These are phyloP conservation scores for Elaphomyces granulatus DNA, from an alignment of 495 filamentous ascomycete species.

Conservation along the genomic window DNA sequence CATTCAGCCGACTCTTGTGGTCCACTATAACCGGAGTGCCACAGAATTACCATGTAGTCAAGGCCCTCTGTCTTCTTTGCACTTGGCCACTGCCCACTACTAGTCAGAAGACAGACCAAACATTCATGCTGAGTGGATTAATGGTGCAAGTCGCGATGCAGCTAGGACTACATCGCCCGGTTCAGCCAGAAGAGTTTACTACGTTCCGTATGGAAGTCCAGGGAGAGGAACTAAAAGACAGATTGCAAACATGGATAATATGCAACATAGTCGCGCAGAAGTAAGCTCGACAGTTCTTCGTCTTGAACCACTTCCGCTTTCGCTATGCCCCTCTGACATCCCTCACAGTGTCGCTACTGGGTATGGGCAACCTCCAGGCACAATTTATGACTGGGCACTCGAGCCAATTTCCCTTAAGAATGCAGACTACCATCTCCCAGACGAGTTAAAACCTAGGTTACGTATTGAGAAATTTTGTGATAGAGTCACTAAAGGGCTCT, in stretches of 20 bases:
- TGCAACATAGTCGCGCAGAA: slow-evolving; percentile 85
- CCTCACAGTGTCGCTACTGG: slow-evolving; percentile 60
- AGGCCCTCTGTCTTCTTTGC: slow-evolving; percentile 79
- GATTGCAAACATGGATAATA: slow-evolving; percentile 79
- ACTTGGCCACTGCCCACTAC: slow-evolving; percentile 85
- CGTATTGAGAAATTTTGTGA: slow-evolving; percentile 77
- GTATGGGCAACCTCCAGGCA: slow-evolving; percentile 76
- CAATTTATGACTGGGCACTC: slow-evolving; percentile 76
- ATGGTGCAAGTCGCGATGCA: slow-evolving; percentile 95
- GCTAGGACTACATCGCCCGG: slow-evolving; percentile 76
- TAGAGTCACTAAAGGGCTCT: slow-evolving; percentile 72
- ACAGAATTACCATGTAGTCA: slow-evolving; percentile 75
- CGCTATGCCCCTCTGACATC: background rate
- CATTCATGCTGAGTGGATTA: slow-evolving; percentile 75
- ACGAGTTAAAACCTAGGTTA: slow-evolving; percentile 54
- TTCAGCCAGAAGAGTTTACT: slow-evolving; percentile 83
- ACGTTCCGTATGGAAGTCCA: slow-evolving; percentile 66
- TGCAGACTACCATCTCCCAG: slow-evolving; percentile 49
- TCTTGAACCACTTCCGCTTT: background rate
- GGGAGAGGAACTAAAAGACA: slow-evolving; percentile 72
- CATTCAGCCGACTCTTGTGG: slow-evolving; percentile 67
- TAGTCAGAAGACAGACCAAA: slow-evolving; percentile 73
- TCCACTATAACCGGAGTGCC: slow-evolving; percentile 66
- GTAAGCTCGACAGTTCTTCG: slow-evolving; percentile 25
- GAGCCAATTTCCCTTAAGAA: slow-evolving; percentile 47